Base-by-base conservation (phyloP, 768 basidiomycete species). In the Phanerodontia chrysosporium region DNA sequence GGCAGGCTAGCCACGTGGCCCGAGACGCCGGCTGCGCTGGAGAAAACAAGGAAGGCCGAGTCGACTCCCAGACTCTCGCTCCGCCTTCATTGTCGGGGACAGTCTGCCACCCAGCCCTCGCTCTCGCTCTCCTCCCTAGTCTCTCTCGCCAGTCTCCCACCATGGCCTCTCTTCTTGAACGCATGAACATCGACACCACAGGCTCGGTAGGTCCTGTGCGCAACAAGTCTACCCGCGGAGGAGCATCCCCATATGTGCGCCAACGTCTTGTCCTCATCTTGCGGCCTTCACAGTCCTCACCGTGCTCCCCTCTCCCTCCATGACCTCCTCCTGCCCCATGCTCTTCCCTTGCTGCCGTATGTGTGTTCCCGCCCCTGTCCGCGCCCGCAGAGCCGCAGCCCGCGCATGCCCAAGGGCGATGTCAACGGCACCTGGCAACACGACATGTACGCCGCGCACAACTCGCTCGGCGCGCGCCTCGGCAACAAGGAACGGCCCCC, bases 371-470 rank as follows among this genome's bases (percentile, higher is more conserved):
- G 2, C 46, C 29, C 25, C 32, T n/a, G 21, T 30, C n/a, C 30
- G 49, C 29, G 16, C 28, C 21, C 13, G 58, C 48, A 66, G 76
- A 66, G 51, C 54, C 73, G 72, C 30, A 76, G 83, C 70, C 77
- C 74, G 62, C 83, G 85, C 51, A 71, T 79, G 39, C 78, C 85
- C 30, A 88, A 86, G 68, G 85, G 86, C 69, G 82, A 90, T 66
- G 67, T 83, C 42, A 83, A 90, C 62, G 76, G 79, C 21, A 76
- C 75, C 42, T 90, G 89, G 89, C 78, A 85, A 42, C 89, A 90
- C 65, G 89, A 90, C 70, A 71, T 90, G 55, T 90, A 74, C 64
- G 84, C 87, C 58, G 29, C 52, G 10, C 59, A 63, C n/a, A 51
- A 62, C 24, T 73, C 75, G 1, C 81, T 89, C 57, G 81, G 81